Base-by-base conservation (phyloP, 192 early-diverging fungal genomes). In the Entomortierella chlamydospora region DNA sequence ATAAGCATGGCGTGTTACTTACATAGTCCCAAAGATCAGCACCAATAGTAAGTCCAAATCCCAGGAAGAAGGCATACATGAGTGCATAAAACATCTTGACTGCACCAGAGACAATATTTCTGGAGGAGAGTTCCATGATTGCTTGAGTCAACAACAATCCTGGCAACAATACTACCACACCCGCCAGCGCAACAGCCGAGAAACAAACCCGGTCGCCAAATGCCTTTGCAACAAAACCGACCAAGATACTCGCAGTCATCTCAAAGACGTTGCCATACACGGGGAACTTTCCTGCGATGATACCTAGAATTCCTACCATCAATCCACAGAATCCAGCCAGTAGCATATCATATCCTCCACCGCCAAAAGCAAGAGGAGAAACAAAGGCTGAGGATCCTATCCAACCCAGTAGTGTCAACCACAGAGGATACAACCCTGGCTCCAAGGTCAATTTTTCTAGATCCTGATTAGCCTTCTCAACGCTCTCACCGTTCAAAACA, bases 31-130 rank as follows among this genome's bases (percentile, higher is more conserved):
- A 81, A 23, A 76, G 55, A 6, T 80, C 61, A 13, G 72, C 64
- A 9, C 83, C 83, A 58, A 84, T 34, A 15, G 77, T 70, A 6
- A 73, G 64, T 41, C 77, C 83, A 39, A 84, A 84, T 1, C 71
- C 83, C 4, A 76, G 63, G 47, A 80, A 80, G 51, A 84, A 84
- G 10, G 83, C 83, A 33, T 84, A 73, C 83, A 84, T 84, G 43
- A 81, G 61, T 0, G 78, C 76, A 56, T 80, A 81, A 28, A 84
- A 69, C 63, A 84, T 68, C 41, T 77, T 61, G 13, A 79, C 79
- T 39, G 82, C 67, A 20, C 82, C 82, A 15, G 82, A 83, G 6
- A 70, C 69, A 37, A 83, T 64, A 8, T 72, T 74, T 42, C 76
- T 67, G 18, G 71, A 69, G 0, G 83, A 70, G 18, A 76, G 31